Base-by-base conservation (phyloP, 2,329 filamentous ascomycete species). In the Ophiosphaerella korrae region DNA sequence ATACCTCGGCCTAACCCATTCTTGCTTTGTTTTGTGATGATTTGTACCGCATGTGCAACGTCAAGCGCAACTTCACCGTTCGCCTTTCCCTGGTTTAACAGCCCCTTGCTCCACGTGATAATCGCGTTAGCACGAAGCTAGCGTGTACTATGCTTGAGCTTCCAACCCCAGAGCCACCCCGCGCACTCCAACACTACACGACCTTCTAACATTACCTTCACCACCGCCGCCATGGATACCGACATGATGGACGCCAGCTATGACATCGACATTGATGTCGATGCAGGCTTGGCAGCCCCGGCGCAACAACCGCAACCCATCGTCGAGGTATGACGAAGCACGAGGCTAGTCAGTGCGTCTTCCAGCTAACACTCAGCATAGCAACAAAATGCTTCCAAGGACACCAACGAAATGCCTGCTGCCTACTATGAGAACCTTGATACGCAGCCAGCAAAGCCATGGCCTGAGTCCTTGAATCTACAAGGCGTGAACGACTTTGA, bases 401-500 rank as follows among this genome's bases (percentile, higher is more conserved):
- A 53, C 33, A 33, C 48, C 29, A 55, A 52, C 40, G 51, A 59
- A 41, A 53, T 71, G n/a, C 70, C 70, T 9, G 70, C 67, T 12
- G 68, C 68, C 12, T 72, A 72, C 40, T 64, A 62, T 37, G 70
- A 72, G 42, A 58, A 64, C 35, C 61, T 72, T 23, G 60, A 65
- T n/a, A 52, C 55, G 26, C 57, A 48, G 14, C 38, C 39, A 13
- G 7, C 58, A 34, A 58, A 70, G 38, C 52, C 65, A 50, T 74
- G 71, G 50, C 79, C 80, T 14, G 79, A 85, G 66, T 94, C 94
- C 70, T 76, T 97, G n/a, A 88, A 97, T 73, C 78, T 99, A 45
- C 85, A 86, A 52, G 93, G 93, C 16, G 82, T 97, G 3, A 88
- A 96, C 67, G 85, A 88, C 37, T 79, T 97, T 69, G 90, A 88